phyloP scores from a whole-genome alignment of 148 eudicot genomes.

The Heliosperma pusillum region DNA sequence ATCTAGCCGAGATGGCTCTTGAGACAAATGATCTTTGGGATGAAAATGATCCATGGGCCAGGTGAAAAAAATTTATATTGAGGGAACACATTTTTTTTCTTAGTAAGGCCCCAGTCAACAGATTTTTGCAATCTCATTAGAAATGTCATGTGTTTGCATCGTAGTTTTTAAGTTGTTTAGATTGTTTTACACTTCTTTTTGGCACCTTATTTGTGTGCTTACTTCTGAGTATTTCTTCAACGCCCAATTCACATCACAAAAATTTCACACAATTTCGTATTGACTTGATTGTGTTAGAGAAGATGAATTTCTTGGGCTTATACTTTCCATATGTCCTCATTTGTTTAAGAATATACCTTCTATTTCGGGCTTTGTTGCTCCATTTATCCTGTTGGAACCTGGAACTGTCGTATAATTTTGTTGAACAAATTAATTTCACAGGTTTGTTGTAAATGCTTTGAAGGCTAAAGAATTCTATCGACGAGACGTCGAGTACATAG shows the following conservation, averaged over 20 bases:
- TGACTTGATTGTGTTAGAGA: slow-evolving; percentile 4
- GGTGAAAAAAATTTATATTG: slow-evolving; percentile 41
- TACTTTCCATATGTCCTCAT: not conserved
- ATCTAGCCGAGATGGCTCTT: slow-evolving; percentile 87
- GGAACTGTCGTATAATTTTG: not conserved
- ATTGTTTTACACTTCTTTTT: not conserved
- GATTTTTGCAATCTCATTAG: not conserved
- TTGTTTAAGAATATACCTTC: not conserved
- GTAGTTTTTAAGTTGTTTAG: not conserved
- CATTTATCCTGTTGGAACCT: slow-evolving; percentile 1
- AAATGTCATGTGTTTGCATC: not conserved
- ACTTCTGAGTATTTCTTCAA: not conserved
- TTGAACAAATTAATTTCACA: slow-evolving; percentile 29
- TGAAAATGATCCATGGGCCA: slow-evolving; percentile 99
- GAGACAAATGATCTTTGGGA: slow-evolving; percentile 97
- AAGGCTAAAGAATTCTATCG: slow-evolving; percentile 96
- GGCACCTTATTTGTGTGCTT: slow-evolving; percentile 3
- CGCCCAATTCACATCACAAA: not conserved
- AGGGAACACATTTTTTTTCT: not conserved
- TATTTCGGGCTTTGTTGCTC: slow-evolving; percentile 2
- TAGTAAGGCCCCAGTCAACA: not conserved
- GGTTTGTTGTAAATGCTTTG: slow-evolving; percentile 90
- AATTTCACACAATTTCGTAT: not conserved
- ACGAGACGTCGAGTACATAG: slow-evolving; percentile 89
- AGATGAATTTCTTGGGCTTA: not conserved